Conservation (phyloP, 2,329 filamentous ascomycete species). For the Neopestalotiopsis sp. region DNA sequence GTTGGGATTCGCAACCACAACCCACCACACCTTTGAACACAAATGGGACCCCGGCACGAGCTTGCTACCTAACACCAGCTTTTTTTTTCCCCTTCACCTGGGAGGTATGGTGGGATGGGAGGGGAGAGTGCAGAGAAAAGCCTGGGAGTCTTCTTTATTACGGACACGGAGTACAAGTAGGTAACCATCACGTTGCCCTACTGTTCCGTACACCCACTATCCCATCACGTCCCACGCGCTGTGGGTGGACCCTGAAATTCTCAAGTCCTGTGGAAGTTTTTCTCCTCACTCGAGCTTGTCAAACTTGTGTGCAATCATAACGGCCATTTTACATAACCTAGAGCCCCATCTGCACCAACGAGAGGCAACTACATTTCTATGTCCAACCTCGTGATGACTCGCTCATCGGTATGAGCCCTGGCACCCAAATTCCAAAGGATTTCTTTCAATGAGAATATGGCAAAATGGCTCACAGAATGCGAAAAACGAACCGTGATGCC, state of each 20-base stretch:
- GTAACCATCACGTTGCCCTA: not conserved
- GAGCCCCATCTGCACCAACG: not conserved
- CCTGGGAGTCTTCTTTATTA: not conserved
- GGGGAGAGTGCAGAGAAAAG: not conserved
- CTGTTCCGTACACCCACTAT: not conserved
- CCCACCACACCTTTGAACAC: constrained; percentile 6
- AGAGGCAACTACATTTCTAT: not conserved
- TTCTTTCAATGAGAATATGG: no score
- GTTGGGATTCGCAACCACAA: constrained; percentile 7
- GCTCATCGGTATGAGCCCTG: not conserved
- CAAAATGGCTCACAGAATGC: constrained; percentile 1
- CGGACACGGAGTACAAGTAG: not conserved
- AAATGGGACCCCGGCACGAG: not conserved
- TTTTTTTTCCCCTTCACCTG: not conserved
- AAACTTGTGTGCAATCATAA: not conserved
- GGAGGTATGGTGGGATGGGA: not conserved
- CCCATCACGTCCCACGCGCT: not conserved
- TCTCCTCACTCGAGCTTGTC: not conserved
- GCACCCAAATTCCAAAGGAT: not conserved
- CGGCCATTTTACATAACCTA: not conserved
- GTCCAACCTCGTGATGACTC: not conserved
- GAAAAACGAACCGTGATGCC: not conserved
- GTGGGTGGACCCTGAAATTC: not conserved
- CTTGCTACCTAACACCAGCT: not conserved
- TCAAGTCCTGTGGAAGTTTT: not conserved